phyloP scores from a whole-genome alignment of 441 rosid genomes.

The Isatis lusitanica region DNA sequence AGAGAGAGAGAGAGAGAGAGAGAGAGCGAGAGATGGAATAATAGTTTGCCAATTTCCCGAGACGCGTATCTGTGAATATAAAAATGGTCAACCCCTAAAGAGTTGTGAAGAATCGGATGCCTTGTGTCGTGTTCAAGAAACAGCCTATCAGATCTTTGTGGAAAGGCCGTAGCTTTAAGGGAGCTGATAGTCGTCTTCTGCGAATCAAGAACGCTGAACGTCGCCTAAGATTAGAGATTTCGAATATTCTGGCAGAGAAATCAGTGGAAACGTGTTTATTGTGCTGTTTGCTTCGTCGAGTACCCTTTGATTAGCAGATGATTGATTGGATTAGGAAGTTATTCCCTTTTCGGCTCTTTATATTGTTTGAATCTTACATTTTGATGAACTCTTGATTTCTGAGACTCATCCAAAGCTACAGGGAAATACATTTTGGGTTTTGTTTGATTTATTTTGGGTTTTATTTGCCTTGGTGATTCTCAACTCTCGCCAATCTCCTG shows the following conservation, averaged over 20 bases:
- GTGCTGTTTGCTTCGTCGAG: background rate
- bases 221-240: constrained; percentile 22
- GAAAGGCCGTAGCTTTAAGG: constrained; percentile 24
- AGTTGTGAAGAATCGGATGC: constrained; percentile 17
- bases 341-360: too few relatives aligned
- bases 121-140: constrained; percentile 20
- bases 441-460: background rate
- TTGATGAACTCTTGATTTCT: background rate
- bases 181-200: constrained; percentile 16
- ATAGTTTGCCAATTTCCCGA: background rate
- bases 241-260: background rate
- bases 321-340: background rate
- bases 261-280: background rate
- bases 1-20: background rate
- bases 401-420: constrained; percentile 11
- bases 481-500: constrained; percentile 11
- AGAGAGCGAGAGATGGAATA: background rate
- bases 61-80: constrained; percentile 10
- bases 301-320: constrained; percentile 17
- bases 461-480: background rate
- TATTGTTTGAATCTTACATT: too few relatives aligned
- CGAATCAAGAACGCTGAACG: constrained; percentile 10
- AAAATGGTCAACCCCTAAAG: constrained; percentile 19
- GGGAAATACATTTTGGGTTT: constrained; percentile 14
- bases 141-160: constrained; percentile 15